Evolutionary conservation across 2,329 filamentous ascomycete genomes (phyloP).

Genomic region (Fusarium nisikadoi): DNA sequence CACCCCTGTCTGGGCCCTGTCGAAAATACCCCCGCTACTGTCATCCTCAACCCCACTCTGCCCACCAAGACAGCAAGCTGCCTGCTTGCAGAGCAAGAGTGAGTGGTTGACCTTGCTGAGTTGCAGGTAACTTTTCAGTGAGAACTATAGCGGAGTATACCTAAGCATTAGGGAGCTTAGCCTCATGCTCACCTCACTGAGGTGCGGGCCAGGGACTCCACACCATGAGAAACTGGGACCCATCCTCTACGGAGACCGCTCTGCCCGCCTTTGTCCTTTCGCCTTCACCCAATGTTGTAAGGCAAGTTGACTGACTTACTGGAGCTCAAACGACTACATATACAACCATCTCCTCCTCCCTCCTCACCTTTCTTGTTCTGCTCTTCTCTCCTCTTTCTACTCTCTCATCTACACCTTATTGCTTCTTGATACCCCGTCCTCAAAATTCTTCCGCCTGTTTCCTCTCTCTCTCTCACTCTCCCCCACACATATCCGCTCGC

Average conservation of each 20-base stretch:
- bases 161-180: constrained; percentile 23
- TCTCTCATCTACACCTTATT: constrained; percentile 40
- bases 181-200: constrained; percentile 11
- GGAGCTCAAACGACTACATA: constrained; percentile 40
- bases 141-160: background rate
- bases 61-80: constrained; percentile 19
- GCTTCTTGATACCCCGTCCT: constrained; percentile 45
- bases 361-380: constrained; percentile 32
- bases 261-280: constrained; percentile 14
- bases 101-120: background rate
- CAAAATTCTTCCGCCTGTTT: constrained; percentile 28
- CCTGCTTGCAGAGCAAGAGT: background rate
- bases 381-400: constrained; percentile 39
- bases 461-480: constrained; percentile 7
- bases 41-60: constrained; percentile 42
- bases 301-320: background rate
- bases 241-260: constrained; percentile 35
- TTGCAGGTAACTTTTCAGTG: background rate
- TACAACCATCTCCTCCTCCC: constrained; percentile 39
- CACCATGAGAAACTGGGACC: constrained; percentile 31
- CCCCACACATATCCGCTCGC: constrained; percentile 32
- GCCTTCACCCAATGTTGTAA: constrained; percentile 1
- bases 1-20: constrained; percentile 19
- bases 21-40: constrained; percentile 31
- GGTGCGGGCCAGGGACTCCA: constrained; percentile 24